These are phyloP conservation scores for Cyberlindnera xylosilytica DNA, from an alignment of 805 yeast species.

Conservation along the genomic window DNA sequence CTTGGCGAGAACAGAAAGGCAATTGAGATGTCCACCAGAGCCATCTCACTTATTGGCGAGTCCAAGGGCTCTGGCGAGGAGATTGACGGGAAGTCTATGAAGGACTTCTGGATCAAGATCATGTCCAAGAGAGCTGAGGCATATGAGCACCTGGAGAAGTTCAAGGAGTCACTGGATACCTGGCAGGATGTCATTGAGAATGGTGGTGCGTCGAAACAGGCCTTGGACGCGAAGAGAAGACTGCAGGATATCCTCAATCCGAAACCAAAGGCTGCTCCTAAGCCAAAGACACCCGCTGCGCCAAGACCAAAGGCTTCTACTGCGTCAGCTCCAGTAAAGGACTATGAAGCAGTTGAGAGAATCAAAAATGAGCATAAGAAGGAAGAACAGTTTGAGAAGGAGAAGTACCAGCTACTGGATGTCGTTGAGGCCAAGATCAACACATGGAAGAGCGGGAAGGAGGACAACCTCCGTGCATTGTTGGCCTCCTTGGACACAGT, in stretches of 20 bases:
- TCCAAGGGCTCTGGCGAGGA: conserved; percentile 37
- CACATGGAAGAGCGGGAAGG: conserved; percentile 72
- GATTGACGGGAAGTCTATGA: conserved; percentile 53
- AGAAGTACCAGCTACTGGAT: conserved; percentile 62
- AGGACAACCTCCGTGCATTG: conserved; percentile 75
- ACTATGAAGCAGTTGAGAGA: conserved; percentile 46
- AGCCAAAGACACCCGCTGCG: conserved; percentile 9
- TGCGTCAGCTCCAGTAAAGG: conserved; percentile 5
- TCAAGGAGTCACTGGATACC: conserved; percentile 53
- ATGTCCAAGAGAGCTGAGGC: conserved; percentile 76
- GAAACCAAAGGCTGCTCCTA: conserved; percentile 30
- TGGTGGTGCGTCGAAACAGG: conserved; percentile 61
- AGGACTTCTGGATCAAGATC: conserved; percentile 73
- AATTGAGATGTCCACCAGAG: conserved; percentile 30
- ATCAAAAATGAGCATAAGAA: conserved; percentile 45
- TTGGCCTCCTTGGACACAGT: conserved; percentile 65
- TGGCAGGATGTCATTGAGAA: conserved; percentile 64
- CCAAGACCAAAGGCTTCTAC: conserved; percentile 11
- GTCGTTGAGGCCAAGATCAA: conserved; percentile 50
- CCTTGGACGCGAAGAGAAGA: conserved; percentile 80
- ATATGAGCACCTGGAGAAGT: conserved; percentile 74
- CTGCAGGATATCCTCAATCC: conserved; percentile 68
- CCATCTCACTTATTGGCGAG: conserved; percentile 33
- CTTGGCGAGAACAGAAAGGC: conserved; percentile 58
- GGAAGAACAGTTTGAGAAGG: conserved; percentile 49